Conservation (phyloP, 352 stramenopile genomes). For the Pythium vanterpoolii region DNA sequence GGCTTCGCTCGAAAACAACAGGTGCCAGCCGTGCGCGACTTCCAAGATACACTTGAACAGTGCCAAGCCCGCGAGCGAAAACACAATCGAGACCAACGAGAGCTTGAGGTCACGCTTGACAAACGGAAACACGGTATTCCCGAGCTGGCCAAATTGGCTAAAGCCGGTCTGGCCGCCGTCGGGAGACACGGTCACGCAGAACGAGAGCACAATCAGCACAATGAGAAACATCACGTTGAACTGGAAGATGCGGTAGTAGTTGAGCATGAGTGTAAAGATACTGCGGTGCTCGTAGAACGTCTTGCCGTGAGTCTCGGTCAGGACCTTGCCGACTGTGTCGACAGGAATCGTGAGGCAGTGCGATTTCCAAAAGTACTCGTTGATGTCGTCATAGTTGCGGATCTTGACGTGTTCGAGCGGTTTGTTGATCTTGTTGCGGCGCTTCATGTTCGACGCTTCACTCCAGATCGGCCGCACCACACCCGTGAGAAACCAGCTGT, state of each 20-base stretch:
- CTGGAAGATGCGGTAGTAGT: constrained; percentile 37
- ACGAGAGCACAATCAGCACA: constrained; percentile 30
- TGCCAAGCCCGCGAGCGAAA: constrained; percentile 26
- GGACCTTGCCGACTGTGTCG: constrained; percentile 55
- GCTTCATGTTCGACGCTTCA: constrained; percentile 74
- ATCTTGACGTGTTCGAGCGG: constrained; percentile 74
- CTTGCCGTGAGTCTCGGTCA: constrained; percentile 69
- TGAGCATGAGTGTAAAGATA: constrained; percentile 51
- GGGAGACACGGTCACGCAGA: constrained; percentile 28
- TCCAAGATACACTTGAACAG: constrained; percentile 38
- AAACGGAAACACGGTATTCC: constrained; percentile 32
- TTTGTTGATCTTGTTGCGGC: constrained; percentile 22
- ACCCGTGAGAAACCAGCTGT: constrained; percentile 62
- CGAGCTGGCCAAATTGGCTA: constrained; percentile 30
- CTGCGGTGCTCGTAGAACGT: constrained; percentile 87
- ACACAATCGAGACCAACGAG: constrained; percentile 31
- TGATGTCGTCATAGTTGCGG: constrained; percentile 88
- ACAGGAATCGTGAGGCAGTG: constrained; percentile 71
- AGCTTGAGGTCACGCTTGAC: constrained; percentile 37
- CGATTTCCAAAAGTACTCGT: constrained; percentile 85
- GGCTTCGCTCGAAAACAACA: constrained; percentile 26
- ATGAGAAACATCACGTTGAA: constrained; percentile 56
- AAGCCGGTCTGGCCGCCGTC: constrained; percentile 34
- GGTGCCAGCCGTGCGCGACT: constrained; percentile 35
- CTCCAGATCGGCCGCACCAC: constrained; percentile 77